phyloP scores from a whole-genome alignment of 2,329 filamentous ascomycete genomes.

The Aspergillus sp. region DNA sequence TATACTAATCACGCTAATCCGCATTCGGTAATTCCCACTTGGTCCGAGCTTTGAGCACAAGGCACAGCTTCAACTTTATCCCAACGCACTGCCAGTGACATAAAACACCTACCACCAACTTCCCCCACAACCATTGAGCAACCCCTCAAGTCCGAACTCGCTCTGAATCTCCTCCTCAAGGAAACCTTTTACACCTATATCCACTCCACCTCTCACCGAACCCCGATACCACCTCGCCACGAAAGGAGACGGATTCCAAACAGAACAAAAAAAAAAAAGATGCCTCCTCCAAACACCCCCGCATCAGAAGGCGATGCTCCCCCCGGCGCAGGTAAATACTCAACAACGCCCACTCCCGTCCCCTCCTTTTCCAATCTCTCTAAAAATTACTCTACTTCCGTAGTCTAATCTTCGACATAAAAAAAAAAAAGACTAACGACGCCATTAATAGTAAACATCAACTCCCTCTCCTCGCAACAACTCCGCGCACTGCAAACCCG shows the following conservation, averaged over 20 bases:
- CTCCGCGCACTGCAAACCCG: slow-evolving; percentile 92
- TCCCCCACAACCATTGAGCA: not conserved
- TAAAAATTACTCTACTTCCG: not conserved
- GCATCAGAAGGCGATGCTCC: slow-evolving; percentile 28
- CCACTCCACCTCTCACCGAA: not conserved
- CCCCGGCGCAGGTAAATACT: slow-evolving; percentile 18
- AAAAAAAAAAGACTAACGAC: not conserved
- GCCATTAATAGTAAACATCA: slow-evolving; percentile 59
- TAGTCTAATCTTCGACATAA: too few species aligned
- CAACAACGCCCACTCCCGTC: not conserved
- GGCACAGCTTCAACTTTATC: not conserved
- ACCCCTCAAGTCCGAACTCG: not conserved
- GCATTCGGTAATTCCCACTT: not conserved
- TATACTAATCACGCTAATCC: not conserved
- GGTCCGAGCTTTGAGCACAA: not conserved
- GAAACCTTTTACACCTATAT: not conserved
- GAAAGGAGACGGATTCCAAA: not conserved
- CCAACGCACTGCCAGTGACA: not conserved
- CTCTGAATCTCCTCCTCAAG: not conserved
- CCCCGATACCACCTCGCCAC: not conserved
- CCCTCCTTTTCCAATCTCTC: not conserved
- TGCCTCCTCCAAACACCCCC: slow-evolving; percentile 28
- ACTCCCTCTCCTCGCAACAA: slow-evolving; percentile 77
- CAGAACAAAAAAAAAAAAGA: slow-evolving; percentile 11
- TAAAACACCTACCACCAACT: not conserved